phyloP scores from a whole-genome alignment of 768 basidiomycete species.

The Punctularia strigosozonata region DNA sequence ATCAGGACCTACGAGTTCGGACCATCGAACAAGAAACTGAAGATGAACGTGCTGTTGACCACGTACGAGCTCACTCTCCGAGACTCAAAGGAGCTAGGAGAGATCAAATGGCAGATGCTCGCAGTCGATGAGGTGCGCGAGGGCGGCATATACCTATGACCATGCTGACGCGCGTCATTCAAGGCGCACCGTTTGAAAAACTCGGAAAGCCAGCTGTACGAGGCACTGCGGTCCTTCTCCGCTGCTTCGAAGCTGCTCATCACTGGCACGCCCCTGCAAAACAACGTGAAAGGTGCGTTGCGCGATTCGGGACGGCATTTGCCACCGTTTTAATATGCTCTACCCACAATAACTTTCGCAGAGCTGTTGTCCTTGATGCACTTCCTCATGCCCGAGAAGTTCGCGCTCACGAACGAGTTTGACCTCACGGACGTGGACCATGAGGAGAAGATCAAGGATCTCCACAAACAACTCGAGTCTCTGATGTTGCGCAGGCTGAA shows the following conservation, averaged over 20 bases:
- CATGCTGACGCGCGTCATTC: conserved; percentile 1
- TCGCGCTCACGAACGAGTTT: conserved; percentile 89
- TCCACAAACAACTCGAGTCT: conserved; percentile 85
- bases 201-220: conserved; percentile 93
- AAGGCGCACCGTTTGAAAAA: conserved; percentile 98
- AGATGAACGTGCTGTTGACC: conserved; percentile 94
- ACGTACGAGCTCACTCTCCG: conserved; percentile 94
- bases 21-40: conserved; percentile 73
- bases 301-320: background rate
- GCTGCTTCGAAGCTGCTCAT: conserved; percentile 91
- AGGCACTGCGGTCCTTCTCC: conserved; percentile 81
- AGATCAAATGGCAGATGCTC: conserved; percentile 95
- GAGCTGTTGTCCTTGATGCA: conserved; percentile 97
- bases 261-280: conserved; percentile 96
- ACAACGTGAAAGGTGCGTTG: conserved; percentile 88
- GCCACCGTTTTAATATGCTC: too few species aligned
- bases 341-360: conserved; percentile 24
- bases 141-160: background rate
- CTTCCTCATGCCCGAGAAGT: conserved; percentile 98
- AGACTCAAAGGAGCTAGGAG: conserved; percentile 77
- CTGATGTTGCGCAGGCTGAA: conserved; percentile 94
- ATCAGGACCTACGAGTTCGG: conserved; percentile 93
- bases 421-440: conserved; percentile 90
- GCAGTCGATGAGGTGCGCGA: conserved; percentile 81
- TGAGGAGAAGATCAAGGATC: conserved; percentile 88